phyloP scores from a whole-genome alignment of 805 yeast genomes.

The Sungouiozyma ichnusensis region DNA sequence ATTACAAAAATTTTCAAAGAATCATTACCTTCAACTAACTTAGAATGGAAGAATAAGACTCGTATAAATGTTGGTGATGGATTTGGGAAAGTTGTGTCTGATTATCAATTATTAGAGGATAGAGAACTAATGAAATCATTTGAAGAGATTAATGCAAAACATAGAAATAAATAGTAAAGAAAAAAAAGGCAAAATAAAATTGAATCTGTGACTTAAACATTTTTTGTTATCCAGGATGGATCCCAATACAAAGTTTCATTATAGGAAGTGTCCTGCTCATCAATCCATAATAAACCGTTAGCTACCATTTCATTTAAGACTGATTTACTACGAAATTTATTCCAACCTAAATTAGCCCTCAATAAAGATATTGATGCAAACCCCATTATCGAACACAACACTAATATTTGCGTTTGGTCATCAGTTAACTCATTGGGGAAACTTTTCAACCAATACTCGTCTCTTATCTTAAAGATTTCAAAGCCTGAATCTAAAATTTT shows the following conservation, averaged over 20 bases:
- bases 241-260: constrained; percentile 54
- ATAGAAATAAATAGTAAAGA: constrained; percentile 35
- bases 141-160: constrained; percentile 60
- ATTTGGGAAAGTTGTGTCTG: constrained; percentile 44
- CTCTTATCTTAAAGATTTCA: constrained; percentile 43
- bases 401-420: constrained; percentile 65
- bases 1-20: constrained; percentile 42
- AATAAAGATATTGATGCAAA: constrained; percentile 55
- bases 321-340: constrained; percentile 43
- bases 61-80: constrained; percentile 71
- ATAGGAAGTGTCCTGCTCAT: constrained; percentile 33
- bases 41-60: constrained; percentile 20
- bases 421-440: constrained; percentile 51
- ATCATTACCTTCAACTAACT: constrained; percentile 16
- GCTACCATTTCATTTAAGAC: constrained; percentile 72
- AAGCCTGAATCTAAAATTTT: constrained; percentile 60
- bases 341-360: constrained; percentile 73
- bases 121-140: constrained; percentile 53
- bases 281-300: constrained; percentile 81
- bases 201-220: constrained; percentile 1
- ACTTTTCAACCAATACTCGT: constrained; percentile 47
- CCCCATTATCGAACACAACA: constrained; percentile 69
- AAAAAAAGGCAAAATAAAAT: constrained; percentile 1
- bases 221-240: constrained; percentile 50
- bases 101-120: constrained; percentile 46